These are phyloP conservation scores for Linum usitatissimum DNA, from an alignment of 345 rosid species.

Conservation along the genomic window DNA sequence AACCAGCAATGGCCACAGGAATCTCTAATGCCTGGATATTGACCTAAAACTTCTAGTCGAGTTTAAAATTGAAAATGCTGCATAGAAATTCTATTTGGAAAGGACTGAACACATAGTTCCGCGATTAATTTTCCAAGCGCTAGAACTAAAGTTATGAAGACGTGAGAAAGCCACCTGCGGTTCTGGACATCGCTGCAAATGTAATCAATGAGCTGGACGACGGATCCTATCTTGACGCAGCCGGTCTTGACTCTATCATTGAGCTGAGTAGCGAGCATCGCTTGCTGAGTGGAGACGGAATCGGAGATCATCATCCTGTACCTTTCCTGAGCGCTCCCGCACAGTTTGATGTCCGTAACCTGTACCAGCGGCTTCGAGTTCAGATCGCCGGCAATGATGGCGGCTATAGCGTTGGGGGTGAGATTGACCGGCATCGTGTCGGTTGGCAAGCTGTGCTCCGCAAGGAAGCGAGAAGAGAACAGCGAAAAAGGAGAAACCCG, in stretches of 20 bases:
- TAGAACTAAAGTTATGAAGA: not conserved
- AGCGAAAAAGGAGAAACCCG: not conserved
- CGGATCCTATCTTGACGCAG: conserved; percentile 58
- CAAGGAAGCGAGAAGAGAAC: not conserved
- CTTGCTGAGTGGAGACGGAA: conserved; percentile 52
- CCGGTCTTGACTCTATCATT: conserved; percentile 56
- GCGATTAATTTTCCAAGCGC: not conserved
- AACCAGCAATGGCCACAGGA: not conserved
- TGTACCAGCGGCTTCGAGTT: conserved; percentile 77
- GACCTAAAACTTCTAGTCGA: not conserved
- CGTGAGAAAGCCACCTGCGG: conserved; percentile 39
- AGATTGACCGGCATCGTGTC: conserved; percentile 57
- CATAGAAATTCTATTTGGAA: not conserved
- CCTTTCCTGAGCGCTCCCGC: conserved; percentile 57
- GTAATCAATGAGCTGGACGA: conserved; percentile 73
- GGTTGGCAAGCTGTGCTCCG: not conserved
- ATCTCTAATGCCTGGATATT: not conserved
- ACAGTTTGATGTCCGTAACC: conserved; percentile 55
- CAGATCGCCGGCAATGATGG: conserved; percentile 60
- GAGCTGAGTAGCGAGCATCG: conserved; percentile 77
- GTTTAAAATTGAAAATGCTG: not conserved
- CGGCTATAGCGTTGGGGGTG: conserved; percentile 53
- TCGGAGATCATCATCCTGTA: conserved; percentile 64
- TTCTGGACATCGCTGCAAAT: conserved; percentile 62
- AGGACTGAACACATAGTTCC: not conserved